Base-by-base conservation (phyloP, 2,329 filamentous ascomycete genomes). In the Cladosporium sp. region DNA sequence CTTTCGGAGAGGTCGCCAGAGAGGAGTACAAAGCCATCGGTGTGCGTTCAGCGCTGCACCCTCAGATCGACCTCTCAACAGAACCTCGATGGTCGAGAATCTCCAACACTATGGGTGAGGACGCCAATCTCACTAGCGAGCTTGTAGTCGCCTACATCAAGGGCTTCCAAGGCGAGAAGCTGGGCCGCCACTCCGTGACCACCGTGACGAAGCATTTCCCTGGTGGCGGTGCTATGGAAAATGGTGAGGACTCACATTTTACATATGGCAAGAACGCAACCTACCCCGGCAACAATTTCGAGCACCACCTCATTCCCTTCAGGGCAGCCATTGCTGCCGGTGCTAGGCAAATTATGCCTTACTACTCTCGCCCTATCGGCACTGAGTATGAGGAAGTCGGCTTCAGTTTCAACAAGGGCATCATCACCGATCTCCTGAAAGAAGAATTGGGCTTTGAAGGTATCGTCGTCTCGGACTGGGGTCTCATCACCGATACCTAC, bases 401-500 rank as follows among this genome's bases (percentile, higher is more conserved):
- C 0, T 84, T 85, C 69, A 79, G 79, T 0, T 84, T 86, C 74
- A 85, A 85, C 75, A 83, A 82, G 67, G 77, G 74, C 2, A 84
- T 89, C 10, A 81, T 90, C 58, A 92, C 91, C 68, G 87, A 86
- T 0, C 81, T 92, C 4, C 78, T 92, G 15, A 92, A 92, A 71
- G 87, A 89, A 49, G 90, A 92, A 76, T 81, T 92, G 49, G 88
- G 87, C 0, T 92, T 92, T 68, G 88, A 90, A 70, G 90, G 90
- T 73, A 87, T 78, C 70, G 85, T 91, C 34, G 86, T 90, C 81
- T 68, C 65, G 1, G 89, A 92, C 75, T 92, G 89, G 88, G 82
- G 83, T 0, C 76, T 86, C 3, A 77, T 86, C 26, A 85, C 83
- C 0, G 81, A 84, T 55, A 71, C 71, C 0, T 66, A 73, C 1